Evolutionary conservation across 345 rosid species (phyloP).

Genomic region (Acer yangbiense): DNA sequence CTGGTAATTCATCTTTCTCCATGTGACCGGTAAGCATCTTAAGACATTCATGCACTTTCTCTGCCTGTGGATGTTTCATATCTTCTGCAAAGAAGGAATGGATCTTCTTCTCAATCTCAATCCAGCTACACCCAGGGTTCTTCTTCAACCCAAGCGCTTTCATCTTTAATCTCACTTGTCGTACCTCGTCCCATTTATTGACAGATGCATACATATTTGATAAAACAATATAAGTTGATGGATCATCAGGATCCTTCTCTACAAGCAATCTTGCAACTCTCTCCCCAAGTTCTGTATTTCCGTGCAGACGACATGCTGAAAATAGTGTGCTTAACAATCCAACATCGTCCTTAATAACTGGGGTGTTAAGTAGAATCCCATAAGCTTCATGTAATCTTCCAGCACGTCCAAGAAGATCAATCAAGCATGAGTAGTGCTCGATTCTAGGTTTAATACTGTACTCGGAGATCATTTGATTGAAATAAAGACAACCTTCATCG

Average conservation of each 20-base stretch:
- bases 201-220: conserved; percentile 58
- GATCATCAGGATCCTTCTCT: conserved; percentile 49
- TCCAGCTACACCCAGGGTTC: conserved; percentile 83
- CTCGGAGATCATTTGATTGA: conserved; percentile 43
- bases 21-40: conserved; percentile 49
- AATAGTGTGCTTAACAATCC: conserved; percentile 67
- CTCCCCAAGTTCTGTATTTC: conserved; percentile 47
- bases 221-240: conserved; percentile 45
- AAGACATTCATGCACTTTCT: conserved; percentile 48
- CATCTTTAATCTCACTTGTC: conserved; percentile 56
- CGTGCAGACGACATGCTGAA: conserved; percentile 59
- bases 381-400: conserved; percentile 71
- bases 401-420: conserved; percentile 75
- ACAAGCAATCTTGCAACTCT: conserved; percentile 45
- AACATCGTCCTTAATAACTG: conserved; percentile 42
- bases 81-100: conserved; percentile 55
- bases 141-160: conserved; percentile 58
- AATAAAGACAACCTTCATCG: conserved; percentile 51
- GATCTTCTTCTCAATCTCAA: conserved; percentile 57
- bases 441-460: conserved; percentile 43
- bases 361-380: conserved; percentile 38
- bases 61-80: conserved; percentile 36
- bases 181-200: conserved; percentile 64
- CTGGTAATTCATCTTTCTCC: conserved; percentile 40
- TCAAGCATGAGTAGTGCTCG: conserved; percentile 75